Conservation (phyloP, 352 stramenopile genomes). For the Phytophthora constricta region DNA sequence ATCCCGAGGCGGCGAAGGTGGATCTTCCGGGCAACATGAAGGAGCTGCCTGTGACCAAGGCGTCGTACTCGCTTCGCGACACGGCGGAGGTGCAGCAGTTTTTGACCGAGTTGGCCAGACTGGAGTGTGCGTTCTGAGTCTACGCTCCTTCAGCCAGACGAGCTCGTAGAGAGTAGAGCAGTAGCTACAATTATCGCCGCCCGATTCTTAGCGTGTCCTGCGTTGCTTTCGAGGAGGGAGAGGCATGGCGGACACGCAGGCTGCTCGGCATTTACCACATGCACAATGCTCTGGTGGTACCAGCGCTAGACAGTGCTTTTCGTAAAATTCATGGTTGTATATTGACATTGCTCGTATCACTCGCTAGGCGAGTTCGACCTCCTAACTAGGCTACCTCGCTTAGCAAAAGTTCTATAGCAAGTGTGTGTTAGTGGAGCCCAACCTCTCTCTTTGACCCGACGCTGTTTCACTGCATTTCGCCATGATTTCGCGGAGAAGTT, state of each 20-base stretch:
- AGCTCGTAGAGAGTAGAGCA: conserved; percentile 18
- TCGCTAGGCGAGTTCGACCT: too few species aligned
- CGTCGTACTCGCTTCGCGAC: conserved; percentile 64
- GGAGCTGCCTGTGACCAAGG: conserved; percentile 57
- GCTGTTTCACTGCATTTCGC: too few species aligned
- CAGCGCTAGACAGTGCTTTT: conserved; percentile 1
- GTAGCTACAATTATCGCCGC: conserved; percentile 12
- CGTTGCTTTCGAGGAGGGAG: conserved; percentile 13
- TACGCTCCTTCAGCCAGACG: not conserved
- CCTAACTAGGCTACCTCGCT: too few species aligned
- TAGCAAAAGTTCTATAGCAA: too few species aligned
- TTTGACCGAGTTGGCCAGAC: conserved; percentile 50
- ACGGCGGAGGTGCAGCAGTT: conserved; percentile 67
- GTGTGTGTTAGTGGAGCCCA: too few species aligned
- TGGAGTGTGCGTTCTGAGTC: conserved; percentile 48
- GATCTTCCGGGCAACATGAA: conserved; percentile 55
- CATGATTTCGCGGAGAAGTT: too few species aligned
- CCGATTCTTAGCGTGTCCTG: conserved; percentile 12
- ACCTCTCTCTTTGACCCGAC: too few species aligned
- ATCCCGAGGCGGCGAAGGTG: conserved; percentile 52
- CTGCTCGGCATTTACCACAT: conserved; percentile 30
- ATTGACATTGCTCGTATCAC: too few species aligned
- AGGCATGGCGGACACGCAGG: conserved; percentile 10
- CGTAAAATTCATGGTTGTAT: conserved; percentile 35
- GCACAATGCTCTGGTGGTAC: conserved; percentile 20